Conservation (phyloP, 2,329 filamentous ascomycete species). For the Aspergillus amoenus region DNA sequence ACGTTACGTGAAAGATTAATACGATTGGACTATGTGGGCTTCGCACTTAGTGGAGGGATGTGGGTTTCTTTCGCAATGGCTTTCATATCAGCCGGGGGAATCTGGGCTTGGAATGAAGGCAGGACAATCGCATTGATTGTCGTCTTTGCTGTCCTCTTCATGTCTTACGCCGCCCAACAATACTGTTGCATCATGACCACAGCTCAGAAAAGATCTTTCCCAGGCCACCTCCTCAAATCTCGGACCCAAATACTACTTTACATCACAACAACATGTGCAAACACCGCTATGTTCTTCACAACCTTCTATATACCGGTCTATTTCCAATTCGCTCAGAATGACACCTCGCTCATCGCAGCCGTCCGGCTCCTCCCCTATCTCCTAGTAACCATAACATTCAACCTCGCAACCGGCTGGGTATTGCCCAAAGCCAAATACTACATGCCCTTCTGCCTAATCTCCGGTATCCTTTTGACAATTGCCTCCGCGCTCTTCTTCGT, state of each 20-base stretch:
- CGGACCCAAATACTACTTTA: not conserved
- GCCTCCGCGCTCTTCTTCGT: slow-evolving; percentile 6
- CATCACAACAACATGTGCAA: not conserved
- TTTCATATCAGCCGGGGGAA: slow-evolving; percentile 43
- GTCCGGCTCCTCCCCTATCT: not conserved
- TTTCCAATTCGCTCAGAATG: not conserved
- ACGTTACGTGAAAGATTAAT: not conserved
- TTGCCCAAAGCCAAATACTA: not conserved
- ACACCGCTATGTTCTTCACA: not conserved
- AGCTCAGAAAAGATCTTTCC: not conserved
- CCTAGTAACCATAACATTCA: not conserved
- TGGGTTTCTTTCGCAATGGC: not conserved
- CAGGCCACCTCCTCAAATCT: not conserved
- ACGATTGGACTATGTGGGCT: not conserved
- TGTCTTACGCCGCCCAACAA: slow-evolving; percentile 36
- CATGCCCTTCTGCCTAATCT: not conserved
- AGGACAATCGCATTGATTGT: slow-evolving; percentile 9
- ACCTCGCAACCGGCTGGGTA: not conserved
- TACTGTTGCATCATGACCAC: not conserved
- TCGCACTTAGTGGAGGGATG: not conserved
- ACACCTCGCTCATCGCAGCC: not conserved
- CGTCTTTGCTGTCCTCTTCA: slow-evolving; percentile 44
- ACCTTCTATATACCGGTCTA: not conserved
- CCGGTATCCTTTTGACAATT: not conserved
- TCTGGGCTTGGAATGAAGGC: slow-evolving; percentile 50